These are phyloP conservation scores for California macrophylla DNA, from an alignment of 441 rosid species.

Conservation along the genomic window DNA sequence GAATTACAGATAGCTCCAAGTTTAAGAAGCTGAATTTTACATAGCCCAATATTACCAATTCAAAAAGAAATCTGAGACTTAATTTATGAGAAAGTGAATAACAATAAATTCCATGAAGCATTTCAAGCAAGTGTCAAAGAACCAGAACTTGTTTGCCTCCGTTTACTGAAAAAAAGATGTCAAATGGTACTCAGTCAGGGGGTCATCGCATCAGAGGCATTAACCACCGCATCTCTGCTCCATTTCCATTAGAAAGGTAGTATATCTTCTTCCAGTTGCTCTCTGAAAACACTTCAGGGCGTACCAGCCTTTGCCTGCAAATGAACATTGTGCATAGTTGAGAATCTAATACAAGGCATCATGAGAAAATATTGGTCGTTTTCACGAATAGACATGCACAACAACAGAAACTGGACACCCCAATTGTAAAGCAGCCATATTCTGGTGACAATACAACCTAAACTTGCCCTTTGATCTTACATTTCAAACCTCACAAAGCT, in stretches of 20 bases:
- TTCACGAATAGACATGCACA: too few relatives aligned
- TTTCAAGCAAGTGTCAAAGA: not conserved
- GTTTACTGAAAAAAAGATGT: not conserved
- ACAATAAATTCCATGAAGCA: not conserved
- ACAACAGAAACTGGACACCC: not conserved
- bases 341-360: not conserved
- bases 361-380: not conserved
- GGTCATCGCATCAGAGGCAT: constrained; percentile 55
- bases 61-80: not conserved
- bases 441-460: not conserved
- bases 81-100: not conserved
- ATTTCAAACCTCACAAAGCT: too few relatives aligned
- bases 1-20: not conserved
- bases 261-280: constrained; percentile 74
- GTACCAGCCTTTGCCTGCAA: constrained; percentile 75
- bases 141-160: not conserved
- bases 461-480: too few relatives aligned
- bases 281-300: constrained; percentile 66
- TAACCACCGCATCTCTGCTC: constrained; percentile 77
- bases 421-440: not conserved
- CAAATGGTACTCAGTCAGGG: not conserved
- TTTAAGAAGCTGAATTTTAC: not conserved
- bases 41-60: not conserved
- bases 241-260: constrained; percentile 81
- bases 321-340: not conserved